A percentile compares a stretch with the other conserved stretches of the same genome.
Conservation (phyloP, 2,329 filamentous ascomycete species). For the Xylaria sp. region DNA sequence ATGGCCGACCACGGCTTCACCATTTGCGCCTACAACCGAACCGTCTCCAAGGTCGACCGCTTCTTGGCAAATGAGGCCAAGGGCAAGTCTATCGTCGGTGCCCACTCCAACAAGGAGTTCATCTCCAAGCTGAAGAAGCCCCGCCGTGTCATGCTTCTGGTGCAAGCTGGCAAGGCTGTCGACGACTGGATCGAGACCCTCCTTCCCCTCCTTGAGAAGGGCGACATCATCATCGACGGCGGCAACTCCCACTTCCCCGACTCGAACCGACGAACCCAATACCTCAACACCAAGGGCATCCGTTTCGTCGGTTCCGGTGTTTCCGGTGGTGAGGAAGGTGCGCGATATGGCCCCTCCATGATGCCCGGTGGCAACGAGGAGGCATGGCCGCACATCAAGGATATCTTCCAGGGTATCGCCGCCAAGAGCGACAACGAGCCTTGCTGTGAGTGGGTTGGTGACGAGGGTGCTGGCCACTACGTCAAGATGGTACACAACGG, state of each 20-base stretch:
- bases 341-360: constrained; percentile 92
- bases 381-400: constrained; percentile 98
- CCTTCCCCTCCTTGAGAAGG: constrained; percentile 77
- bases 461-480: constrained; percentile 99
- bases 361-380: constrained; percentile 99
- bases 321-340: constrained; percentile 98
- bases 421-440: constrained; percentile 97
- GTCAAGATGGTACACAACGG: constrained; percentile 99
- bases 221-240: constrained; percentile 99
- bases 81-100: constrained; percentile 94
- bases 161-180: constrained; percentile 97
- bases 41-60: constrained; percentile 94
- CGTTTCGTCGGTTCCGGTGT: constrained; percentile 97
- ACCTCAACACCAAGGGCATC: constrained; percentile 84
- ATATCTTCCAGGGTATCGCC: constrained; percentile 96
- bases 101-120: constrained; percentile 93
- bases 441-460: constrained; percentile 99
- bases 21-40: constrained; percentile 98
- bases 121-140: constrained; percentile 95
- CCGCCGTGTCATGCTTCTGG: constrained; percentile 96
- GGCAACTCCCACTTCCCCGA: constrained; percentile 99
- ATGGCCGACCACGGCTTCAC: constrained; percentile 93
- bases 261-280: constrained; percentile 94
- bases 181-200: constrained; percentile 99
- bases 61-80: constrained; percentile 92